Percentiles rank a stretch among this genome's conserved stretches.
Conservation (phyloP, 208 protist species). For the Polymyxa betae region DNA sequence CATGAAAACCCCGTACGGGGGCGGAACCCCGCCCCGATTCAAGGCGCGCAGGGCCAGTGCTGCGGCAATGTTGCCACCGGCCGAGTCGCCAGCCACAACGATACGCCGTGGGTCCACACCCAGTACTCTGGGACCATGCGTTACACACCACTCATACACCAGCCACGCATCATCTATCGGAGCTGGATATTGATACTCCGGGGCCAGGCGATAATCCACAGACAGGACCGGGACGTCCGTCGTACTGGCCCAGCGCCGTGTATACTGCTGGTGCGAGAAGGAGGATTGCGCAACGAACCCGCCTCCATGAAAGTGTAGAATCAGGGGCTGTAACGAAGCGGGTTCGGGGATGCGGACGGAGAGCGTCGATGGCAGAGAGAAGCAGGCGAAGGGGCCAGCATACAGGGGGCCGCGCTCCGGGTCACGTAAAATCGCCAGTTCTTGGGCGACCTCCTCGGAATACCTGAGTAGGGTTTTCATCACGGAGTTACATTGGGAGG, state of each 20-base stretch:
- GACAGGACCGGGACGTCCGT: conserved; percentile 1
- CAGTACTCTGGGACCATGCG: neutral
- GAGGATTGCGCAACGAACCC: neutral
- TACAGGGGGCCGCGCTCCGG: no score
- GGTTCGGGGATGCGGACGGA: no score
- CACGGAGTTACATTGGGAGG: no score
- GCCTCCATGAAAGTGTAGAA: neutral
- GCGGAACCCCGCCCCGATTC: neutral
- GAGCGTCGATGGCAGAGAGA: no score
- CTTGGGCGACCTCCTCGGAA: no score
- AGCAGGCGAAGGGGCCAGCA: no score
- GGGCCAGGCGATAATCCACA: neutral
- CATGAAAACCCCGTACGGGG: neutral
- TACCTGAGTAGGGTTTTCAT: no score
- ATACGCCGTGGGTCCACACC: neutral
- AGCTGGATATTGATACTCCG: neutral
- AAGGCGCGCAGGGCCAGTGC: neutral
- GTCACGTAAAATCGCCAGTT: no score
- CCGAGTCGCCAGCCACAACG: neutral
- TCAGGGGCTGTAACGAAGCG: no score
- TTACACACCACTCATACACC: neutral
- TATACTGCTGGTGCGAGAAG: neutral
- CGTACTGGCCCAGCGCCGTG: neutral
- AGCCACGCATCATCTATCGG: neutral
- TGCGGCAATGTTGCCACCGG: neutral